These are phyloP conservation scores for Aspergillus steynii DNA, from an alignment of 495 filamentous ascomycete species.

Conservation along the genomic window DNA sequence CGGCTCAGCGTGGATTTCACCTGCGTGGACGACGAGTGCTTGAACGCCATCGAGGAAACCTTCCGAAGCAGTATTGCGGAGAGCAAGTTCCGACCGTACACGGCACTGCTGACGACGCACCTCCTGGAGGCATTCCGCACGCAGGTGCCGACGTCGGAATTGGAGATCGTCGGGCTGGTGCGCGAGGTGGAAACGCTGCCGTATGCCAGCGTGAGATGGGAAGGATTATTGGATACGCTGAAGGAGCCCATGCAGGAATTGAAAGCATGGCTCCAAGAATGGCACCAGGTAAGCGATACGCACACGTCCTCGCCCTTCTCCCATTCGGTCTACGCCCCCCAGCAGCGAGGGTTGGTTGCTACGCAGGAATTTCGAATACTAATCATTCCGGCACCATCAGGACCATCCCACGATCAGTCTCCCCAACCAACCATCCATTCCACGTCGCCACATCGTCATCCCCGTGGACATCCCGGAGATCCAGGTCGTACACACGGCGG, in stretches of 20 bases:
- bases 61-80: slow-evolving; percentile 43
- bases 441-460: slow-evolving; percentile 46
- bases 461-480: slow-evolving; percentile 84
- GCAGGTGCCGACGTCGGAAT: slow-evolving; percentile 56
- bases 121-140: slow-evolving; percentile 54
- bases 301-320: not conserved
- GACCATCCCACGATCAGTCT: slow-evolving; percentile 38
- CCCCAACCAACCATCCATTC: slow-evolving; percentile 33
- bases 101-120: slow-evolving; percentile 48
- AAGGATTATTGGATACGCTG: slow-evolving; percentile 40
- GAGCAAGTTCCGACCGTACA: slow-evolving; percentile 46
- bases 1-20: slow-evolving; percentile 75
- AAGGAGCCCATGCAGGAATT: slow-evolving; percentile 38
- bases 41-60: slow-evolving; percentile 40
- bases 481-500: slow-evolving; percentile 79
- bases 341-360: not conserved
- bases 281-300: slow-evolving; percentile 46
- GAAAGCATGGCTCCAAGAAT: slow-evolving; percentile 43
- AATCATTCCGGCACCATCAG: slow-evolving; percentile 20
- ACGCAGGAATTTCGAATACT: not conserved
- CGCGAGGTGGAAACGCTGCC: slow-evolving; percentile 44
- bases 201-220: slow-evolving; percentile 44
- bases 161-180: slow-evolving; percentile 50
- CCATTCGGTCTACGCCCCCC: not conserved
- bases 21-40: slow-evolving; percentile 67